These are phyloP conservation scores for Daedalea quercina DNA, from an alignment of 768 basidiomycete genomes.

Conservation along the genomic window DNA sequence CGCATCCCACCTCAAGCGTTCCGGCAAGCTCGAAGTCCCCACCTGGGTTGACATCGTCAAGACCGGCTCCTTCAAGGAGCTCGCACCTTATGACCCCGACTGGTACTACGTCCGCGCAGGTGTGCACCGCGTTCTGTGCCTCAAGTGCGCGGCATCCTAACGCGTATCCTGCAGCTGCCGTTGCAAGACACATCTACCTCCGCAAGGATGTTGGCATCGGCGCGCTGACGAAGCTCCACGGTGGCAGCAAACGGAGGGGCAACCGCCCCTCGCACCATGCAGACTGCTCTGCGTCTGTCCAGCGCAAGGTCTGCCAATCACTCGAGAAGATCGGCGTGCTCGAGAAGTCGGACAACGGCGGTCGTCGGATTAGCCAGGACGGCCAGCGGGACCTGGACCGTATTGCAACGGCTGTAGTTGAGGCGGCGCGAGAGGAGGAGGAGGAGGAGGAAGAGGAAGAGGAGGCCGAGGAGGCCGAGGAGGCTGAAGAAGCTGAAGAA, in stretches of 20 bases:
- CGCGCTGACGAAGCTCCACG: constrained; percentile 92
- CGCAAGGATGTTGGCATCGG: constrained; percentile 96
- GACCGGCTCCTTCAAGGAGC: constrained; percentile 96
- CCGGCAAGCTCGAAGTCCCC: constrained; percentile 98
- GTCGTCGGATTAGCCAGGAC: constrained; percentile 93
- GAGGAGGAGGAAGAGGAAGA: constrained; percentile 72
- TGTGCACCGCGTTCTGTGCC: constrained; percentile 29
- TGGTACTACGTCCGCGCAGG: constrained; percentile 99
- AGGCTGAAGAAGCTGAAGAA: neutral
- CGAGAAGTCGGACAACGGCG: constrained; percentile 89
- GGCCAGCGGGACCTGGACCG: constrained; percentile 94
- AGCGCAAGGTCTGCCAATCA: constrained; percentile 94
- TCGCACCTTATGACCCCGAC: constrained; percentile 97
- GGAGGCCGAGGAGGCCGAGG: constrained; percentile 37
- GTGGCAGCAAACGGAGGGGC: constrained; percentile 91
- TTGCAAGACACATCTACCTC: constrained; percentile 99
- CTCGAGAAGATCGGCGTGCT: constrained; percentile 98
- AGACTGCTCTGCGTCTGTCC: constrained; percentile 78
- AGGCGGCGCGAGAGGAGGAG: constrained; percentile 67
- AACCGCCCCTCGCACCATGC: constrained; percentile 96
- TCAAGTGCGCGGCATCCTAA: neutral
- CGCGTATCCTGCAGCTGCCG: constrained; percentile 55
- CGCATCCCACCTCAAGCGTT: constrained; percentile 93
- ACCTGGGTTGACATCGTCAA: constrained; percentile 99
- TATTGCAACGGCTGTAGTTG: constrained; percentile 85